These are phyloP conservation scores for Xerocomus nothofagi DNA, from an alignment of 1,284 basidiomycete genomes.

Conservation along the genomic window DNA sequence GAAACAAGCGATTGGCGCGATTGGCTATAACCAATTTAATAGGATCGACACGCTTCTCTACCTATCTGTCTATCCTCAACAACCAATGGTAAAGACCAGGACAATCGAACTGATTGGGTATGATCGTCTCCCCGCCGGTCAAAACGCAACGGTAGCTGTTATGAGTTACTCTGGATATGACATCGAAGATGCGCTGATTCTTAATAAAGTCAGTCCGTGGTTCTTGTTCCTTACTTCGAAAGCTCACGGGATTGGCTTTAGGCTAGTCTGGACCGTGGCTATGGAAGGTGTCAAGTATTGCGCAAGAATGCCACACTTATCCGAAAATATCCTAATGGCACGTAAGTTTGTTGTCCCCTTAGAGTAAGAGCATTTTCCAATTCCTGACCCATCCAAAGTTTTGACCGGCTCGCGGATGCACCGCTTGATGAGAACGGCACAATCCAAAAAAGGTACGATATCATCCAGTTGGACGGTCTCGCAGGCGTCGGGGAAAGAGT, in stretches of 20 bases:
- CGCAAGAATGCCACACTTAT: constrained; percentile 95
- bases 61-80: constrained; percentile 98
- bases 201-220: constrained; percentile 75
- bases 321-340: constrained; percentile 96
- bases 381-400: constrained; percentile 45
- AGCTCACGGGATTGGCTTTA: constrained; percentile 33
- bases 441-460: constrained; percentile 82
- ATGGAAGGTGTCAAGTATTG: constrained; percentile 96
- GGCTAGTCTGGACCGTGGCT: constrained; percentile 95
- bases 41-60: constrained; percentile 99
- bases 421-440: constrained; percentile 82
- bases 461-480: constrained; percentile 90
- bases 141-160: constrained; percentile 98
- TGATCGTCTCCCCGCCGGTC: constrained; percentile 94
- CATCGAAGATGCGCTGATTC: constrained; percentile 97
- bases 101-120: constrained; percentile 98
- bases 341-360: constrained; percentile 54
- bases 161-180: constrained; percentile 99
- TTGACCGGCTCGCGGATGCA: constrained; percentile 93
- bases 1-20: constrained; percentile 99
- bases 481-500: constrained; percentile 95
- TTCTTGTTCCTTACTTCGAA: constrained; percentile 3
- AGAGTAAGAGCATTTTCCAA: constrained; percentile 9
- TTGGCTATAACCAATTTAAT: constrained; percentile 97
- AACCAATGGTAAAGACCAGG: constrained; percentile 99